Percentiles rank a stretch among this genome's conserved stretches.
Conservation (phyloP, 768 basidiomycete genomes). For the Rhodotorula babjevae region DNA sequence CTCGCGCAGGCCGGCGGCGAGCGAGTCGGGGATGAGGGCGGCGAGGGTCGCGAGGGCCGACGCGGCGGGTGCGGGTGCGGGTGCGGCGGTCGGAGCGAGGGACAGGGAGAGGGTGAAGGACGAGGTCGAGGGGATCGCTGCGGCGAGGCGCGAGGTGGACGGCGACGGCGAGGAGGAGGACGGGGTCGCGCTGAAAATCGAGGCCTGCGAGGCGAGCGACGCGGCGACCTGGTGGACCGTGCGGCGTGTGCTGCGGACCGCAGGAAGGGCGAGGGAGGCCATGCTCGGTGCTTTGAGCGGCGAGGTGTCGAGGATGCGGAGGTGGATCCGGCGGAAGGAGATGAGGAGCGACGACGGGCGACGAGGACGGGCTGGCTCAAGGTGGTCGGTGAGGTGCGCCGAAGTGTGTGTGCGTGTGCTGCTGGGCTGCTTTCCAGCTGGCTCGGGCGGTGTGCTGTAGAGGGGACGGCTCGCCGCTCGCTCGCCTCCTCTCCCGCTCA, state of each 20-base stretch:
- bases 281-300: neutral
- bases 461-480: no score
- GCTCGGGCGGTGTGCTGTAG: no score
- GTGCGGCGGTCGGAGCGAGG: neutral
- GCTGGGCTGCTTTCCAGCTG: no score
- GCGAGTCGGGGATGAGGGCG: slow-evolving; percentile 27
- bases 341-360: neutral
- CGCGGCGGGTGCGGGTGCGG: slow-evolving; percentile 7
- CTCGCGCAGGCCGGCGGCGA: slow-evolving; percentile 53
- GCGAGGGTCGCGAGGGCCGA: slow-evolving; percentile 2
- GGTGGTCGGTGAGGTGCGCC: no score
- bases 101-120: neutral
- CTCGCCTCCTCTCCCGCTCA: no score
- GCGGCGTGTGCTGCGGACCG: slow-evolving; percentile 1
- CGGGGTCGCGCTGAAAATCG: neutral
- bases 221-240: slow-evolving; percentile 7
- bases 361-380: no score
- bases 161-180: neutral
- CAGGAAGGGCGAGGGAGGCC: slow-evolving; percentile 11
- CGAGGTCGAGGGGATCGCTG: neutral
- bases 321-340: neutral
- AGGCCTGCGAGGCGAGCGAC: neutral
- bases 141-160: neutral
- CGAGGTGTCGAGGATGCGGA: no score
- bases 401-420: no score